Evolutionary conservation across 2,329 filamentous ascomycete genomes (phyloP).

Genomic region (Penicillium sp.): DNA sequence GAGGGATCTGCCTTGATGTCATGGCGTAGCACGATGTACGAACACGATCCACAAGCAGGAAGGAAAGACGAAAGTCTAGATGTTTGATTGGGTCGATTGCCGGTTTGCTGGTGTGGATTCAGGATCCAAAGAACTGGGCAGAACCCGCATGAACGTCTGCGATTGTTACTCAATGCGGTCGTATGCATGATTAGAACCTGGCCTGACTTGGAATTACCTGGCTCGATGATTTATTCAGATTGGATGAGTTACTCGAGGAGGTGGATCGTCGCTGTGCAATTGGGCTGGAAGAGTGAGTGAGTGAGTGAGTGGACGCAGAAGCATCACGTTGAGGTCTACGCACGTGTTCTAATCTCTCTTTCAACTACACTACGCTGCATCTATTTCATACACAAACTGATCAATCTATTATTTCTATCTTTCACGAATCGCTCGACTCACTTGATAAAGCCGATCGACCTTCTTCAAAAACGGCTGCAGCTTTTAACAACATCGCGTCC

Average conservation of each 20-base stretch:
- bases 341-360: neutral
- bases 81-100: neutral
- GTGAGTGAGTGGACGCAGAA: neutral
- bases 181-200: neutral
- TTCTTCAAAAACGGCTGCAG: constrained; percentile 37
- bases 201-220: neutral
- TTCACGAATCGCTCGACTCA: neutral
- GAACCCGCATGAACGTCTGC: neutral
- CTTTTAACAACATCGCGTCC: constrained; percentile 35
- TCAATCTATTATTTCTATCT: neutral
- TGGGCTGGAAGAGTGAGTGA: neutral
- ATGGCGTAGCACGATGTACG: neutral
- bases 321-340: neutral
- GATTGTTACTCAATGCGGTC: neutral
- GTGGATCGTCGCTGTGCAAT: neutral
- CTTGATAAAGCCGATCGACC: constrained; percentile 1
- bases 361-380: neutral
- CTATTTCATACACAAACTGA: neutral
- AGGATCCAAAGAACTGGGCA: neutral
- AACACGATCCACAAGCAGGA: constrained; percentile 1
- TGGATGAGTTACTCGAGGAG: neutral
- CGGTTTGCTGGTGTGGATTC: too few relatives aligned
- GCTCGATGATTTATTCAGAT: neutral
- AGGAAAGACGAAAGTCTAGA: neutral
- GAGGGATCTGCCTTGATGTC: neutral